Conservation (phyloP, 495 filamentous ascomycete genomes). For the Neurospora tetrasperma region DNA sequence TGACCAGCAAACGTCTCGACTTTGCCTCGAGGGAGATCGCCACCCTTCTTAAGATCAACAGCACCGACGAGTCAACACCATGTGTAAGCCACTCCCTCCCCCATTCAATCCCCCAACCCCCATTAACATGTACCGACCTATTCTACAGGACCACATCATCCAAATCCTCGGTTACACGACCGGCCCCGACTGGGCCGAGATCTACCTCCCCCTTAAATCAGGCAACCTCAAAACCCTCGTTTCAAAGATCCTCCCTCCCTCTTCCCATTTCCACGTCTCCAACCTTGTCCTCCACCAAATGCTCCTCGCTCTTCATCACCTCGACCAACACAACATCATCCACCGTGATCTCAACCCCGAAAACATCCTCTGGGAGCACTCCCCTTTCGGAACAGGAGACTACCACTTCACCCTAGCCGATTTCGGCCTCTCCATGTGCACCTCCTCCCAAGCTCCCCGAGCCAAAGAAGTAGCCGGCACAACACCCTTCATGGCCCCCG, state of each 20-base stretch:
- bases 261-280: slow-evolving; percentile 2
- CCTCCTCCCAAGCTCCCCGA: neutral
- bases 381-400: neutral
- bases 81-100: slow-evolving; percentile 12
- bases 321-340: slow-evolving; percentile 47
- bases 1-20: slow-evolving; percentile 17
- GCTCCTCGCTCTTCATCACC: slow-evolving; percentile 24
- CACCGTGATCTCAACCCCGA: slow-evolving; percentile 76
- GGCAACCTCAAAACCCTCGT: slow-evolving; percentile 21
- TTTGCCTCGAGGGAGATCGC: slow-evolving; percentile 22
- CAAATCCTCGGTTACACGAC: slow-evolving; percentile 17
- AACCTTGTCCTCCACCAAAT: slow-evolving; percentile 22
- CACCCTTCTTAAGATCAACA: slow-evolving; percentile 19
- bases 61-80: slow-evolving; percentile 8
- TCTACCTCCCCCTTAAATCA: slow-evolving; percentile 25
- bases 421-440: slow-evolving; percentile 24
- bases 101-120: neutral
- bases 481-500: slow-evolving; percentile 24
- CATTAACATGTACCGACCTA: neutral
- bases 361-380: slow-evolving; percentile 47
- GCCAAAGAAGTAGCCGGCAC: slow-evolving; percentile 14
- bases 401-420: slow-evolving; percentile 27
- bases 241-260: neutral
- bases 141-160: slow-evolving; percentile 21
- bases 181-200: slow-evolving; percentile 16